Evolutionary conservation across 225 moss, liverwort and hornwort species (phyloP).

Genomic region (Polytrichum formosum): DNA sequence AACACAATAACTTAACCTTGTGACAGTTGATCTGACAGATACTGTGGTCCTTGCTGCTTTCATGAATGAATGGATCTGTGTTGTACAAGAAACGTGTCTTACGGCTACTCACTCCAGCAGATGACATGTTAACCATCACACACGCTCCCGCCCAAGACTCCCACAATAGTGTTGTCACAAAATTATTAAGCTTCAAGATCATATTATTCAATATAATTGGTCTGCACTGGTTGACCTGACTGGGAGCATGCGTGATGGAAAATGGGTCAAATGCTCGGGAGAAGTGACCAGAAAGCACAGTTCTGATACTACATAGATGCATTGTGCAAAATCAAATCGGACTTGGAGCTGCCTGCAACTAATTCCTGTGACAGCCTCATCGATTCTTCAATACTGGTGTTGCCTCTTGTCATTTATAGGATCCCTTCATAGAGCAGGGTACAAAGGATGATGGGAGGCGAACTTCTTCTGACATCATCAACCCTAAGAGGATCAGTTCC

Average conservation of each 20-base stretch:
- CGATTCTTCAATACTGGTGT: too few relatives aligned
- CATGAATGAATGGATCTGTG: conserved; percentile 18
- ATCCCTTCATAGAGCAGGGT: too few relatives aligned
- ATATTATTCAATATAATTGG: background rate
- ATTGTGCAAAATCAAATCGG: conserved; percentile 5
- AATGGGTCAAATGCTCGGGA: conserved; percentile 33
- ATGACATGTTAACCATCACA: conserved; percentile 50
- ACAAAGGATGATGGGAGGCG: too few relatives aligned
- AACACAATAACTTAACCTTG: too few relatives aligned
- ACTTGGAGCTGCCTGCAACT: too few relatives aligned
- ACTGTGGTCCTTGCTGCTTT: too few relatives aligned
- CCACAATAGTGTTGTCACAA: background rate
- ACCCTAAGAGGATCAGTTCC: too few relatives aligned
- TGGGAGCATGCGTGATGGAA: conserved; percentile 72
- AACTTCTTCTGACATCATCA: too few relatives aligned
- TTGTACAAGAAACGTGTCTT: conserved; percentile 42
- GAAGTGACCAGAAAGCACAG: conserved; percentile 41
- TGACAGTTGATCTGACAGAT: too few relatives aligned
- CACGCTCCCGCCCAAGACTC: conserved; percentile 50
- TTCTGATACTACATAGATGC: conserved; percentile 49
- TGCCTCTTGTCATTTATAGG: too few relatives aligned
- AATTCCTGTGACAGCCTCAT: too few relatives aligned
- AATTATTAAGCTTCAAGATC: background rate
- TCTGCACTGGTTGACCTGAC: conserved; percentile 11
- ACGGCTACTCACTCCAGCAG: conserved; percentile 38